Conservation (phyloP, 352 stramenopile species). For the Phytophthora syringae region DNA sequence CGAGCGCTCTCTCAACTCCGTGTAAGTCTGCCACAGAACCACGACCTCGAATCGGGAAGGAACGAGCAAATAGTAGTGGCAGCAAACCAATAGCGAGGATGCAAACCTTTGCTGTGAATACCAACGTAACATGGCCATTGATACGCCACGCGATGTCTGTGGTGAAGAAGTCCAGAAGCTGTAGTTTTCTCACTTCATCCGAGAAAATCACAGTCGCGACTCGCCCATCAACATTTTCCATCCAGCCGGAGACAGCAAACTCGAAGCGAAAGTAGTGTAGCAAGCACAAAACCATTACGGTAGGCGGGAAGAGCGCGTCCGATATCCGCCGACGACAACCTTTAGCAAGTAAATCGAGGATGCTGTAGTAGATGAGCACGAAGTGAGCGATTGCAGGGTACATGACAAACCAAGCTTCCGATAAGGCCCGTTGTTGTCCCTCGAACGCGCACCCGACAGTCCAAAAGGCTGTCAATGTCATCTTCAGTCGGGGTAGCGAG, state of each 20-base stretch:
- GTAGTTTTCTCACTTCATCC: conserved; percentile 31
- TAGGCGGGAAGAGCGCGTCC: conserved; percentile 38
- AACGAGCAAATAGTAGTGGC: conserved; percentile 21
- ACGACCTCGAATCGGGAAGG: conserved; percentile 6
- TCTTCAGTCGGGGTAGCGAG: conserved; percentile 2
- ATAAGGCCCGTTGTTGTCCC: conserved; percentile 33
- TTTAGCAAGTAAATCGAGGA: conserved; percentile 39
- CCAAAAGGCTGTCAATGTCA: conserved; percentile 15
- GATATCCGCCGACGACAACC: conserved; percentile 27
- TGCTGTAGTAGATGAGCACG: conserved; percentile 27
- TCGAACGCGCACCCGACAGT: conserved; percentile 39
- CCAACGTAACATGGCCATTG: conserved; percentile 33
- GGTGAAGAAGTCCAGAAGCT: conserved; percentile 31
- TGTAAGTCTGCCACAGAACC: neutral
- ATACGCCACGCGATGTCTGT: conserved; percentile 32
- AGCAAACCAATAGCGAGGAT: conserved; percentile 38
- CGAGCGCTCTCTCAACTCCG: neutral
- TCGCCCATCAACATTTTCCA: conserved; percentile 24
- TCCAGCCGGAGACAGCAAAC: neutral
- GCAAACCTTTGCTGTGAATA: conserved; percentile 38
- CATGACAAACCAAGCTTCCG: conserved; percentile 40
- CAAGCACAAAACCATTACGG: conserved; percentile 23
- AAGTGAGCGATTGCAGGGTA: conserved; percentile 21
- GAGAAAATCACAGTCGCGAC: conserved; percentile 31
- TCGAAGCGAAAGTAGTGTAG: conserved; percentile 25